phyloP scores from a whole-genome alignment of 495 filamentous ascomycete species.

The Podospora pseudopauciseta region DNA sequence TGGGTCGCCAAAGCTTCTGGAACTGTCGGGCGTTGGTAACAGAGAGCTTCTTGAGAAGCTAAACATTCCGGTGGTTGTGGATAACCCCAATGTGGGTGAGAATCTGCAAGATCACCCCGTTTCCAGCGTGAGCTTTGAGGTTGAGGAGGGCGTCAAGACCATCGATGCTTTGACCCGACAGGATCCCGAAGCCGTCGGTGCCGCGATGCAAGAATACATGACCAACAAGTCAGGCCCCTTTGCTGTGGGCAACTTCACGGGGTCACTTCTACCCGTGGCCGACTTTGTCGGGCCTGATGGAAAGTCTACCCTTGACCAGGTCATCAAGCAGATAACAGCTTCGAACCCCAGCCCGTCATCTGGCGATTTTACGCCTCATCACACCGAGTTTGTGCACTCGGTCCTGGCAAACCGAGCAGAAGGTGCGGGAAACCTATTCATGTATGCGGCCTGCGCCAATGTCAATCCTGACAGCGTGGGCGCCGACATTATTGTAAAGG shows the following conservation, averaged over 20 bases:
- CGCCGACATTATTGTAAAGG: conserved; percentile 7
- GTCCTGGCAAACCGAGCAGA: neutral
- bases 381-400: conserved; percentile 7
- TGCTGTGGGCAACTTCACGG: conserved; percentile 9
- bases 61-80: conserved; percentile 1
- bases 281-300: conserved; percentile 6
- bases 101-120: conserved; percentile 8
- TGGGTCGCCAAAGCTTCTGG: conserved; percentile 4
- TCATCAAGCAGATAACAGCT: neutral
- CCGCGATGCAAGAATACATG: conserved; percentile 1
- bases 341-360: neutral
- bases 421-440: neutral
- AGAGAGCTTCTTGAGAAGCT: neutral
- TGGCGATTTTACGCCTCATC: neutral
- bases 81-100: conserved; percentile 6
- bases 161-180: conserved; percentile 4
- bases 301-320: conserved; percentile 4
- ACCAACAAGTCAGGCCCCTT: conserved; percentile 7
- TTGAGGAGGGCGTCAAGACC: conserved; percentile 6
- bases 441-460: conserved; percentile 6
- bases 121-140: conserved; percentile 8
- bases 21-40: neutral
- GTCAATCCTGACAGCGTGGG: neutral
- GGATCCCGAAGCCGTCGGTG: conserved; percentile 1
- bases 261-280: conserved; percentile 3